Evolutionary conservation across 2,329 filamentous ascomycete genomes (phyloP).

Genomic region (Aaosphaeria pasadenensis): DNA sequence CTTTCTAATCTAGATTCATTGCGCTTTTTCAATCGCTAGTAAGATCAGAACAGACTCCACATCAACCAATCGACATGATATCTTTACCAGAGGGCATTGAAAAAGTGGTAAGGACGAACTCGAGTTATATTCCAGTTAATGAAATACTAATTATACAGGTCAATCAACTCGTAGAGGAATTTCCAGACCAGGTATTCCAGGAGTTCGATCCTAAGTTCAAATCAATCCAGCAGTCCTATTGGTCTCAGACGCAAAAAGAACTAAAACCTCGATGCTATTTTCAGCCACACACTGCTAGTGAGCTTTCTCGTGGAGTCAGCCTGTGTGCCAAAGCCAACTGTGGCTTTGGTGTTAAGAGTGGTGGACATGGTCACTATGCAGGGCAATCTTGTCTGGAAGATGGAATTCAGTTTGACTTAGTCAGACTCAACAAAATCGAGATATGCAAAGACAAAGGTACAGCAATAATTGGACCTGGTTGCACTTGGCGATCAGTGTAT

Average conservation of each 20-base stretch:
- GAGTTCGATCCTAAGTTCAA: no score
- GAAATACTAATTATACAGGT: no score
- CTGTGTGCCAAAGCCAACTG: constrained; percentile 22
- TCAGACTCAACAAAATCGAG: constrained; percentile 23
- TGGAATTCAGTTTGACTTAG: constrained; percentile 45
- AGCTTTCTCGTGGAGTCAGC: constrained; percentile 18
- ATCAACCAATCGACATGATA: no score
- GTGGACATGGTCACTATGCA: constrained; percentile 41
- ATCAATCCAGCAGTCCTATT: no score
- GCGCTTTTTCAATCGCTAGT: no score
- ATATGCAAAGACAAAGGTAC: constrained; percentile 21
- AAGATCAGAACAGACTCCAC: no score
- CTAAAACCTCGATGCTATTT: constrained; percentile 27
- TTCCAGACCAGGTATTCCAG: no score
- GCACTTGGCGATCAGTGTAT: constrained; percentile 36
- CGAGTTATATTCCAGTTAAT: no score
- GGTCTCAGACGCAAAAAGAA: constrained; percentile 23
- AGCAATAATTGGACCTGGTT: constrained; percentile 29
- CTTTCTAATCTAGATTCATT: no score
- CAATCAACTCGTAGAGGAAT: no score
- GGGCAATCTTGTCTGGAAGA: constrained; percentile 41
- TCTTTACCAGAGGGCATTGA: no score
- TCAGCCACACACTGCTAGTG: constrained; percentile 13
- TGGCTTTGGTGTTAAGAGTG: constrained; percentile 44
- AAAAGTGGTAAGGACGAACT: no score